A percentile compares a stretch with the other conserved stretches of the same genome.
These are phyloP conservation scores for Meripilus lineatus DNA, from an alignment of 1,284 basidiomycete species.

Conservation along the genomic window DNA sequence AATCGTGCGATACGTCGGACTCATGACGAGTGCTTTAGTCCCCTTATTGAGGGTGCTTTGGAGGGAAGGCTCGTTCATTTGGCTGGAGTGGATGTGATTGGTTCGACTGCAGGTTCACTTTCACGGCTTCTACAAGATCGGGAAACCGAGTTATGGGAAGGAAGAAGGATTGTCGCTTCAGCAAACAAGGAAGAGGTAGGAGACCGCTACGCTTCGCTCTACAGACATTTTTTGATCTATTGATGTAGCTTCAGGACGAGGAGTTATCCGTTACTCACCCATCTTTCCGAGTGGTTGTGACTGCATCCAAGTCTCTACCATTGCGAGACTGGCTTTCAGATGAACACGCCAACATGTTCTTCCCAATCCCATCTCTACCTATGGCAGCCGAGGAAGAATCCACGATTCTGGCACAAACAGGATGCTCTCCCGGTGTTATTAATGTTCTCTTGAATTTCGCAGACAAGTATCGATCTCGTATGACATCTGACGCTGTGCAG, in stretches of 20 bases:
- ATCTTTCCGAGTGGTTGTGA: slow-evolving; percentile 56
- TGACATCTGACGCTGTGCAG: slow-evolving; percentile 49
- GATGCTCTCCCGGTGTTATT: slow-evolving; percentile 16
- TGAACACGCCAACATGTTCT: slow-evolving; percentile 68
- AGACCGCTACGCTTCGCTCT: too few relatives aligned
- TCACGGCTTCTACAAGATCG: slow-evolving; percentile 54
- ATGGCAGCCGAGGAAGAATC: slow-evolving; percentile 46
- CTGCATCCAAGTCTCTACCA: slow-evolving; percentile 56
- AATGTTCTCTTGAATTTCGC: slow-evolving; percentile 36
- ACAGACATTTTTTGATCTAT: too few relatives aligned
- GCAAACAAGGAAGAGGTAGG: slow-evolving; percentile 42
- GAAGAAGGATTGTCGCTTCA: slow-evolving; percentile 49
- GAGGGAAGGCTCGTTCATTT: slow-evolving; percentile 54
- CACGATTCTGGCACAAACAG: slow-evolving; percentile 20
- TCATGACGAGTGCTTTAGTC: slow-evolving; percentile 26
- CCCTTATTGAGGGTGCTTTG: slow-evolving; percentile 55
- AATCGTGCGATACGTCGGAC: not conserved
- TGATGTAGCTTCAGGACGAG: slow-evolving; percentile 29
- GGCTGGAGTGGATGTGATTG: slow-evolving; percentile 55
- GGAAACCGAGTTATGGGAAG: slow-evolving; percentile 60
- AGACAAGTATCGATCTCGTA: slow-evolving; percentile 48
- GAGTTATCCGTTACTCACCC: slow-evolving; percentile 48
- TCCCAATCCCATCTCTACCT: slow-evolving; percentile 51
- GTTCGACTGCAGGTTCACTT: slow-evolving; percentile 56
- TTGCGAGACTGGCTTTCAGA: slow-evolving; percentile 61